phyloP scores from a whole-genome alignment of 345 rosid species.

The Raphanus raphanistrum region DNA sequence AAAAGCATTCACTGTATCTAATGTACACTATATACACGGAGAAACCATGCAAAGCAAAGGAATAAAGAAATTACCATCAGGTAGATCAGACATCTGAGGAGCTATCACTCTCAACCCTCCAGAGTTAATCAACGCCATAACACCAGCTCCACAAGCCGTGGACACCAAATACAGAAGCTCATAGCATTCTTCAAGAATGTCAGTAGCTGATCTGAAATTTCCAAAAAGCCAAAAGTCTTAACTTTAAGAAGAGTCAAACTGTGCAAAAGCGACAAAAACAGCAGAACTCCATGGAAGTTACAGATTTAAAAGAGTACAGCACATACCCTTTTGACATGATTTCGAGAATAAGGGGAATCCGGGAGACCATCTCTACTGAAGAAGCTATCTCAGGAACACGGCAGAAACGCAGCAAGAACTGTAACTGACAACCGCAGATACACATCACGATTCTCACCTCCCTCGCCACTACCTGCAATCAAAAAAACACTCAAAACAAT shows the following conservation, averaged over 20 bases:
- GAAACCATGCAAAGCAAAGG: not conserved
- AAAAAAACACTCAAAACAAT: not conserved
- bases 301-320: not conserved
- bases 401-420: conserved; percentile 77
- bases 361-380: conserved; percentile 67
- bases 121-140: conserved; percentile 47
- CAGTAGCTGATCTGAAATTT: conserved; percentile 44
- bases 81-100: conserved; percentile 52
- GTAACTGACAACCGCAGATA: conserved; percentile 74
- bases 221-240: conserved; percentile 25
- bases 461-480: conserved; percentile 45
- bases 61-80: conserved; percentile 55
- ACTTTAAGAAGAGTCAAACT: not conserved
- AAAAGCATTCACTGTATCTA: not conserved
- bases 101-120: conserved; percentile 76
- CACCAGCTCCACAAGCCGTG: conserved; percentile 60
- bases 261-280: conserved; percentile 8
- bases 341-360: conserved; percentile 65
- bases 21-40: not conserved
- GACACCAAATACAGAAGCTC: conserved; percentile 70
- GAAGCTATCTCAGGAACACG: conserved; percentile 73
- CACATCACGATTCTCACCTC: conserved; percentile 58
- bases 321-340: conserved; percentile 53
- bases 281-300: not conserved
- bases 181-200: conserved; percentile 66